Conservation (phyloP, 2,329 filamentous ascomycete species). For the Cercospora citrullina region DNA sequence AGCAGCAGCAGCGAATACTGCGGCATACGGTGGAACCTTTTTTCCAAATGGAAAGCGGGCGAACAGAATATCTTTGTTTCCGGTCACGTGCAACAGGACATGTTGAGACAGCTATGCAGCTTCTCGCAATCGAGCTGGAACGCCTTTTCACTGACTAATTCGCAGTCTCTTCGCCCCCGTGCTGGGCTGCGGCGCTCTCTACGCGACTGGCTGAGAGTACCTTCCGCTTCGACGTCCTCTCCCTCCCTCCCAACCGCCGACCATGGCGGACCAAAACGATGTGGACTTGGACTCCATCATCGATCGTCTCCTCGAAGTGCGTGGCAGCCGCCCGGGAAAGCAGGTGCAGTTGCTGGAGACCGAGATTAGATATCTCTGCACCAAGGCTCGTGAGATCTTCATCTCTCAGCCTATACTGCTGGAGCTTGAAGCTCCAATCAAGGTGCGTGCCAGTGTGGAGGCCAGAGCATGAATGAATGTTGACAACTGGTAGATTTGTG, state of each 20-base stretch:
- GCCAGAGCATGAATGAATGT: constrained; percentile 6
- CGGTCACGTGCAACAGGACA: constrained; percentile 21
- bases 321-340: constrained; percentile 96
- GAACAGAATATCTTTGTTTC: not conserved
- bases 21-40: not conserved
- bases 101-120: constrained; percentile 4
- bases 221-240: constrained; percentile 20
- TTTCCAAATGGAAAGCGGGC: not conserved
- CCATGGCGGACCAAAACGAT: constrained; percentile 78
- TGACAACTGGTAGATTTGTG: constrained; percentile 74
- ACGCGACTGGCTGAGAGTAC: constrained; percentile 26
- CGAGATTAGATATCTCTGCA: constrained; percentile 96
- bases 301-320: constrained; percentile 94
- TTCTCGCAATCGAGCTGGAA: constrained; percentile 1
- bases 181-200: not conserved
- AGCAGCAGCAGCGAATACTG: not conserved
- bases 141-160: not conserved
- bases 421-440: constrained; percentile 97
- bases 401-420: constrained; percentile 98
- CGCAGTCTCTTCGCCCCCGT: not conserved
- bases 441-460: constrained; percentile 62
- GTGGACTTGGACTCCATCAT: constrained; percentile 99
- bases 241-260: constrained; percentile 31
- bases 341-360: constrained; percentile 96
- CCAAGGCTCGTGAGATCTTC: constrained; percentile 98